Percentiles rank a stretch among this genome's conserved stretches.
These are phyloP conservation scores for Geotrichum reessii DNA, from an alignment of 1,139 yeast genomes.

Conservation along the genomic window DNA sequence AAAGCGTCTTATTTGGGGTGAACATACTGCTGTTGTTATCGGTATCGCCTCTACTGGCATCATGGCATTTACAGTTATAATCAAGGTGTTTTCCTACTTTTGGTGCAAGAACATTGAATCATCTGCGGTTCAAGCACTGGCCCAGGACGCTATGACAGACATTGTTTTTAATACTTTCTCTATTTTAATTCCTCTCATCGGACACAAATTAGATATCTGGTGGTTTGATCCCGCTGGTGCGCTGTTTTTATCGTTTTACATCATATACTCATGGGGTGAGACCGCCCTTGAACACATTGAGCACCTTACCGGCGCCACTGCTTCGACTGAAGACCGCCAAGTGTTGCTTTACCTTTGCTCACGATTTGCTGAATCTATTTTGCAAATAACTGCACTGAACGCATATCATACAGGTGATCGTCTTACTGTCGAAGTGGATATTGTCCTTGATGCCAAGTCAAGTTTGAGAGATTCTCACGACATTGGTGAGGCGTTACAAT, in stretches of 20 bases:
- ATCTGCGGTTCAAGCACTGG: slow-evolving; percentile 69
- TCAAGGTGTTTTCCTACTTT: slow-evolving; percentile 56
- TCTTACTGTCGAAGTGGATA: slow-evolving; percentile 69
- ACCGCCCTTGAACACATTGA: slow-evolving; percentile 64
- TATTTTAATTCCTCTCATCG: slow-evolving; percentile 60
- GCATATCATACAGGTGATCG: slow-evolving; percentile 79
- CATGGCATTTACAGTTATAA: slow-evolving; percentile 57
- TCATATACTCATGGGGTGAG: slow-evolving; percentile 57
- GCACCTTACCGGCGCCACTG: slow-evolving; percentile 70
- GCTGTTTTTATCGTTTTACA: slow-evolving; percentile 53
- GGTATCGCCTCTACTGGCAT: slow-evolving; percentile 53
- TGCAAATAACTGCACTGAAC: slow-evolving; percentile 59
- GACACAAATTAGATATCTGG: slow-evolving; percentile 50
- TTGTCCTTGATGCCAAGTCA: slow-evolving; percentile 52
- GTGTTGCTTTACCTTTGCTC: slow-evolving; percentile 60
- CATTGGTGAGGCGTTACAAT: slow-evolving; percentile 74
- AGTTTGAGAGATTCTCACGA: slow-evolving; percentile 68
- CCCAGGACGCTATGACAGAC: slow-evolving; percentile 79
- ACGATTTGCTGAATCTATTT: slow-evolving; percentile 64
- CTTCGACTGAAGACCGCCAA: slow-evolving; percentile 57
- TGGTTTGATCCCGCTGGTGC: slow-evolving; percentile 79
- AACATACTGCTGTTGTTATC: slow-evolving; percentile 39
- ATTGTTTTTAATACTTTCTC: slow-evolving; percentile 67
- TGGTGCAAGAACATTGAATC: slow-evolving; percentile 63
- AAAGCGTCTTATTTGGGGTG: slow-evolving; percentile 30